phyloP scores from a whole-genome alignment of 2,329 filamentous ascomycete genomes.

The Herpotrichia juniperi region DNA sequence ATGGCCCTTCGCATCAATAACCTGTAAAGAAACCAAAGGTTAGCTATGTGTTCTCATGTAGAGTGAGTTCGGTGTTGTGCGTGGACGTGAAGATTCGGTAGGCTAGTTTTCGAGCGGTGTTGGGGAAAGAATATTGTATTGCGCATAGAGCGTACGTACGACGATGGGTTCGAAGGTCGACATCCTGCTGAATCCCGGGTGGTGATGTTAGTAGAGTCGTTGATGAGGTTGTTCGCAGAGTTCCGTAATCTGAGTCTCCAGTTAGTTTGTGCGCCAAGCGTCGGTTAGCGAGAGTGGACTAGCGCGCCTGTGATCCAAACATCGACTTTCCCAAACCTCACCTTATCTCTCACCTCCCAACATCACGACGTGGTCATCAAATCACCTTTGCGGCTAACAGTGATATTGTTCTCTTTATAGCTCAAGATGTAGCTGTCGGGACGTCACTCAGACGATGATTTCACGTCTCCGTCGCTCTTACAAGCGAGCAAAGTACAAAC shows the following conservation, averaged over 20 bases:
- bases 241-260: not conserved
- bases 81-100: not conserved
- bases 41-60: constrained; percentile 27
- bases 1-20: constrained; percentile 99
- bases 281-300: no score
- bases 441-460: no score
- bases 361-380: no score
- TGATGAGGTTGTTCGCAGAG: not conserved
- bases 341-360: no score
- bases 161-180: constrained; percentile 70
- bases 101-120: not conserved
- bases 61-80: not conserved
- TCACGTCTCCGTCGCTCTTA: no score
- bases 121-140: not conserved
- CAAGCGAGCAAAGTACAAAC: no score
- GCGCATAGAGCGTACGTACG: constrained; percentile 55
- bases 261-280: not conserved
- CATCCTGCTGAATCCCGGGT: constrained; percentile 57
- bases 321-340: no score
- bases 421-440: no score
- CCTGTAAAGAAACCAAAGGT: constrained; percentile 46
- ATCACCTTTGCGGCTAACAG: no score
- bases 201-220: constrained; percentile 21
- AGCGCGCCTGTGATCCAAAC: no score
- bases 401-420: no score